Evolutionary conservation across 2,329 filamentous ascomycete genomes (phyloP).

Genomic region (Boeremia exigua): DNA sequence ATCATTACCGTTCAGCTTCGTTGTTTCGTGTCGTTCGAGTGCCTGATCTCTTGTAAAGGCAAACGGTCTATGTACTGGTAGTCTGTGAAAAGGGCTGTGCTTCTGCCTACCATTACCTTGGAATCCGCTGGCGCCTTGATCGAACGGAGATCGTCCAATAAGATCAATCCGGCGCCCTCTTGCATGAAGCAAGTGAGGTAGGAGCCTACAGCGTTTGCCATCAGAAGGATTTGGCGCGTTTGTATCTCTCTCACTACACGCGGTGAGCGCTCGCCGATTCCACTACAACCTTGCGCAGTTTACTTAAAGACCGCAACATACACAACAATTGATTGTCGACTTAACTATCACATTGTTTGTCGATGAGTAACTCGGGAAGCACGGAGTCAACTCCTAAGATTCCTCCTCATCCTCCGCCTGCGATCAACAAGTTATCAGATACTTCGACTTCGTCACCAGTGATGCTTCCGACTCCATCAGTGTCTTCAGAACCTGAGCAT

Average conservation of each 20-base stretch:
- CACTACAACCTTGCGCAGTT: too few species aligned
- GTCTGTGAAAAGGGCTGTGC: background rate
- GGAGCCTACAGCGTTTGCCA: background rate
- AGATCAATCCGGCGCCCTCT: background rate
- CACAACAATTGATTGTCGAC: too few species aligned
- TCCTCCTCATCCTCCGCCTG: conserved; percentile 13
- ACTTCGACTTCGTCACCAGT: conserved; percentile 33
- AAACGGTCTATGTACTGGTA: background rate
- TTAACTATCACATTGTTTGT: background rate
- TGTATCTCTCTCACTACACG: too few species aligned
- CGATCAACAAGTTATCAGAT: conserved; percentile 24
- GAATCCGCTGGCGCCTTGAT: background rate
- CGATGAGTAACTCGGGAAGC: conserved; percentile 30
- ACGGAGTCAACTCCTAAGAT: conserved; percentile 15
- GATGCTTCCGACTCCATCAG: conserved; percentile 32
- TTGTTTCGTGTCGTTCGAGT: background rate
- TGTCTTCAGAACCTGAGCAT: conserved; percentile 27
- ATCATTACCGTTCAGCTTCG: background rate
- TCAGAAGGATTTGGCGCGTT: background rate
- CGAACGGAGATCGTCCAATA: background rate
- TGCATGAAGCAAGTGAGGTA: background rate
- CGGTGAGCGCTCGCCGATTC: too few species aligned
- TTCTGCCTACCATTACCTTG: background rate
- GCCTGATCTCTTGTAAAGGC: background rate
- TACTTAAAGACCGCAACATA: too few species aligned